Conservation (phyloP, 2,329 filamentous ascomycete genomes). For the Phialemoniopsis sp. region DNA sequence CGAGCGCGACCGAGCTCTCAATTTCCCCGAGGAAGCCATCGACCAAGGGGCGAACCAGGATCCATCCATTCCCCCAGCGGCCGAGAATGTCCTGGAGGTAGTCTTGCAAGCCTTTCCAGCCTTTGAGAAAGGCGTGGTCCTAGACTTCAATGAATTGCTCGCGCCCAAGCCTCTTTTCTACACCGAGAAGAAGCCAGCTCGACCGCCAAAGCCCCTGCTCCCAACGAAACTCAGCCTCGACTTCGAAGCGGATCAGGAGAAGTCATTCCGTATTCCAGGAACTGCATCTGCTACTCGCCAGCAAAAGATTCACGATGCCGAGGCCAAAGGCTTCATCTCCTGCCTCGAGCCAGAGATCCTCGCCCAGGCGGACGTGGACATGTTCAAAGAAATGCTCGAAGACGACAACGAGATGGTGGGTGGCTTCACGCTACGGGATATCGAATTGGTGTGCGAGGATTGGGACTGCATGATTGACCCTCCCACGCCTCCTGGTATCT, state of each 20-base stretch:
- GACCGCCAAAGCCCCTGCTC: constrained; percentile 75
- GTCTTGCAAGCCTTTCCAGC: constrained; percentile 77
- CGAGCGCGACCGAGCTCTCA: constrained; percentile 30
- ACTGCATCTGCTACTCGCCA: constrained; percentile 49
- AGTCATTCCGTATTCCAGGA: constrained; percentile 73
- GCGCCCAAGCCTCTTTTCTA: constrained; percentile 76
- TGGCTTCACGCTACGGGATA: constrained; percentile 73
- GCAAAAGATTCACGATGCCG: constrained; percentile 49
- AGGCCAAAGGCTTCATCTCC: constrained; percentile 42
- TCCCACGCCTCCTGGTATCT: constrained; percentile 20
- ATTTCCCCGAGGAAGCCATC: constrained; percentile 38
- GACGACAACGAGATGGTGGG: constrained; percentile 63
- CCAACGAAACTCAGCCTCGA: constrained; percentile 89
- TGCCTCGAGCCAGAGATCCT: constrained; percentile 31
- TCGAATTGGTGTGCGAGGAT: constrained; percentile 81
- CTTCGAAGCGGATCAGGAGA: constrained; percentile 80
- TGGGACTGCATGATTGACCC: constrained; percentile 66
- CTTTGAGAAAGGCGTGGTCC: constrained; percentile 70
- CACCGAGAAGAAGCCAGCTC: constrained; percentile 72
- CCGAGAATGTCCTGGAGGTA: constrained; percentile 70
- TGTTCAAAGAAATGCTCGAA: constrained; percentile 24
- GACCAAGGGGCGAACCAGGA: constrained; percentile 51
- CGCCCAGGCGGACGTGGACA: constrained; percentile 39
- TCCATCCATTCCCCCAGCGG: constrained; percentile 61
- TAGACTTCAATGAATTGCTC: constrained; percentile 79